Evolutionary conservation across 1,284 basidiomycete species (phyloP).

Genomic region (Kwoniella shivajii): DNA sequence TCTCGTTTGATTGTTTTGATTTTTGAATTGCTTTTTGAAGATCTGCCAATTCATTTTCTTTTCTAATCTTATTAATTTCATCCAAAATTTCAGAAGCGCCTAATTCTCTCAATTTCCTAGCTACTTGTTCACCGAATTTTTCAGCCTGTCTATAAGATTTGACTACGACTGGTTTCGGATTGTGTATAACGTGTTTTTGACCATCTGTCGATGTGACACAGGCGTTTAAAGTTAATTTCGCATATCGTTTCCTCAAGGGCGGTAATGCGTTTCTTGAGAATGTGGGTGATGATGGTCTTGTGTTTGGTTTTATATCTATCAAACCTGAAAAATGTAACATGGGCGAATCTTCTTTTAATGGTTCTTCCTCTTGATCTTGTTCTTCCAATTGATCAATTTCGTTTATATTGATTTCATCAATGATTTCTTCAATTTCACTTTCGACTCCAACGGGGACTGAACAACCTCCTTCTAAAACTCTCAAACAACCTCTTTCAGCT

Average conservation of each 20-base stretch:
- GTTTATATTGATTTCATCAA: conserved; percentile 21
- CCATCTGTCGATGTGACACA: conserved; percentile 81
- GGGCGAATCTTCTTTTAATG: conserved; percentile 32
- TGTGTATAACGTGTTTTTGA: conserved; percentile 67
- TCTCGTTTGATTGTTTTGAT: no score
- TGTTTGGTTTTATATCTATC: conserved; percentile 30
- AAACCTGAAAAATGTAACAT: conserved; percentile 50
- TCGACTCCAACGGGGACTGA: conserved; percentile 93
- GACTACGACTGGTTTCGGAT: conserved; percentile 61
- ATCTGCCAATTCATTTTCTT: conserved; percentile 60
- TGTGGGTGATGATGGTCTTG: conserved; percentile 20
- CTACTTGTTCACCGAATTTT: conserved; percentile 67
- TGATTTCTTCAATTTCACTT: conserved; percentile 55
- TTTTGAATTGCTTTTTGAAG: conserved; percentile 44
- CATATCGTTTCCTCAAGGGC: conserved; percentile 32
- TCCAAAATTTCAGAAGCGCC: conserved; percentile 78
- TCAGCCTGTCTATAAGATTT: conserved; percentile 65
- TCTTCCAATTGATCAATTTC: background rate
- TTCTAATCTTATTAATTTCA: conserved; percentile 71
- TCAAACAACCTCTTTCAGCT: conserved; percentile 84
- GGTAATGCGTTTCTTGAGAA: conserved; percentile 29
- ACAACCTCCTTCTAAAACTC: conserved; percentile 92
- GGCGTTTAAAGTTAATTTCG: conserved; percentile 66
- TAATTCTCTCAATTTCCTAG: conserved; percentile 63
- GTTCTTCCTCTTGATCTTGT: conserved; percentile 24